Percentiles rank a stretch among this genome's conserved stretches.
phyloP scores from a whole-genome alignment of 371 early-diverging fungal species.

The Rhizopus arrhizus region DNA sequence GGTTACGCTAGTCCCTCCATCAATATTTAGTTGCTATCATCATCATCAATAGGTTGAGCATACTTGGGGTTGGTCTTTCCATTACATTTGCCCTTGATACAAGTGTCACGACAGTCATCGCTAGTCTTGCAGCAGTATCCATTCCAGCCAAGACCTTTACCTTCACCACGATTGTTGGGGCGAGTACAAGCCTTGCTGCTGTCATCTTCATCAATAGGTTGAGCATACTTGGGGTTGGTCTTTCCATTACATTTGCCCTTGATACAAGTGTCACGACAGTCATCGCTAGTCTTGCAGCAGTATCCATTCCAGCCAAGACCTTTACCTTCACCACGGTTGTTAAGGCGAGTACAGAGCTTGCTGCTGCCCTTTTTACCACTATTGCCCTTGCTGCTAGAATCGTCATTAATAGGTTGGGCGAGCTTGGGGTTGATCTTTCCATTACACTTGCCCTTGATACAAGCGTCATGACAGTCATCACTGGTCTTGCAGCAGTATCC shows the following conservation, averaged over 20 bases:
- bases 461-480: no score
- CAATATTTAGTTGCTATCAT: no score
- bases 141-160: not conserved
- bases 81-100: not conserved
- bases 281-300: constrained; percentile 2
- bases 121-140: not conserved
- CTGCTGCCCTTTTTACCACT: no score
- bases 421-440: no score
- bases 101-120: constrained; percentile 4
- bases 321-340: not conserved
- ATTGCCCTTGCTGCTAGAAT: no score
- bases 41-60: not conserved
- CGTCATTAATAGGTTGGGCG: no score
- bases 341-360: not conserved
- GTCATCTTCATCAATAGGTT: not conserved
- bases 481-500: no score
- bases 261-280: constrained; percentile 2
- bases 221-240: not conserved
- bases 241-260: not conserved
- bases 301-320: not conserved
- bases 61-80: not conserved
- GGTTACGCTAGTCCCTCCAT: no score
- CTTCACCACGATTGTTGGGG: not conserved
- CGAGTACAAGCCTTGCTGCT: not conserved
- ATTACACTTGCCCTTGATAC: no score